Conservation (phyloP, 495 filamentous ascomycete genomes). For the Tricharina praecox region DNA sequence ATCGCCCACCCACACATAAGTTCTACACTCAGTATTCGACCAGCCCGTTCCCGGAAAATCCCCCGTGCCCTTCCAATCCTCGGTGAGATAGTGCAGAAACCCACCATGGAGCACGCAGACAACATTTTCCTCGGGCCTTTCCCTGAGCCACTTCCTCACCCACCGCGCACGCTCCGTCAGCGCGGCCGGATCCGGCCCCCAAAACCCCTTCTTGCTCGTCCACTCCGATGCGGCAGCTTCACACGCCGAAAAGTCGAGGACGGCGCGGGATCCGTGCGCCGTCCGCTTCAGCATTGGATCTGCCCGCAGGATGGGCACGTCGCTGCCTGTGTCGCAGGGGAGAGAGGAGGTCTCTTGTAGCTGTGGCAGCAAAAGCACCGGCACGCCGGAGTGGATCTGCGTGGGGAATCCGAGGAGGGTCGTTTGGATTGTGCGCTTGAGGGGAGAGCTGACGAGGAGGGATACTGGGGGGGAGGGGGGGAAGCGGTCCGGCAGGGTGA, state of each 20-base stretch:
- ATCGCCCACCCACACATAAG: constrained; percentile 48
- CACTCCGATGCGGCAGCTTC: constrained; percentile 31
- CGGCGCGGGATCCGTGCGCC: constrained; percentile 42
- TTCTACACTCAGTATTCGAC: constrained; percentile 67
- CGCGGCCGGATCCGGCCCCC: constrained; percentile 39
- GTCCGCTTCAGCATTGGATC: constrained; percentile 39
- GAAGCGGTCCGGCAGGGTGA: constrained; percentile 42
- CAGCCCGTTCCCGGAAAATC: constrained; percentile 53
- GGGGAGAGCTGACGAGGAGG: constrained; percentile 63
- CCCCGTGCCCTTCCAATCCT: constrained; percentile 54
- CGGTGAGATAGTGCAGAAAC: constrained; percentile 61
- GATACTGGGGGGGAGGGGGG: constrained; percentile 37
- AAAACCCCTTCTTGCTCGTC: constrained; percentile 57
- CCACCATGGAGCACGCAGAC: constrained; percentile 61
- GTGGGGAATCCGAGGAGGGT: constrained; percentile 53
- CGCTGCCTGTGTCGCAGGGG: constrained; percentile 64
- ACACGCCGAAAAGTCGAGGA: constrained; percentile 39
- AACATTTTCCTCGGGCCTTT: constrained; percentile 36
- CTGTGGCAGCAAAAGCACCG: constrained; percentile 56
- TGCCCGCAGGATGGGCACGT: constrained; percentile 32
- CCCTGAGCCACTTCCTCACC: constrained; percentile 52
- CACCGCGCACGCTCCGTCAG: constrained; percentile 46
- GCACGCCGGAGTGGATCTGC: constrained; percentile 30
- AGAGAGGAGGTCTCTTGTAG: constrained; percentile 62
- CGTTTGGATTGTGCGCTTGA: constrained; percentile 72